Percentiles rank a stretch among this genome's conserved stretches.
Evolutionary conservation across 179 eudicot species (phyloP).

Genomic region (Silene vulgaris): DNA sequence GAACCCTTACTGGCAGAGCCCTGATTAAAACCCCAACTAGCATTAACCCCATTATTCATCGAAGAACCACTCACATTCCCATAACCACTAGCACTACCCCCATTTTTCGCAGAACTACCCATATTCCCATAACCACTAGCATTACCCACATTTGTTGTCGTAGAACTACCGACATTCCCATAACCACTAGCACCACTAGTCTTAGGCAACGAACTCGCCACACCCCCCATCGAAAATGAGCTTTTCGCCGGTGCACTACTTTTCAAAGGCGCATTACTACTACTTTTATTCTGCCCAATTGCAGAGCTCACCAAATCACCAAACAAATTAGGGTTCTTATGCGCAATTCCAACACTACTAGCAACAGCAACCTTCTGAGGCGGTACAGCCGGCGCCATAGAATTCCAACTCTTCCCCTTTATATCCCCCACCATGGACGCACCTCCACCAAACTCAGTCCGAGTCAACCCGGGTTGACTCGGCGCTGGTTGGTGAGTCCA

Average conservation of each 20-base stretch:
- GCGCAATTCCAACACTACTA: constrained; percentile 48
- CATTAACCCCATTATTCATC: constrained; percentile 20
- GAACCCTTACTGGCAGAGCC: constrained; percentile 28
- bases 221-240: constrained; percentile 53
- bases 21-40: constrained; percentile 26
- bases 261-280: constrained; percentile 63
- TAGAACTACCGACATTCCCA: constrained; percentile 15
- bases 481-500: constrained; percentile 86
- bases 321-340: constrained; percentile 76
- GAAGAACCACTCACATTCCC: constrained; percentile 13
- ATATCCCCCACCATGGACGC: constrained; percentile 89
- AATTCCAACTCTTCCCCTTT: constrained; percentile 68
- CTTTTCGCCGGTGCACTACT: constrained; percentile 37
- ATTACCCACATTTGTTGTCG: constrained; percentile 21
- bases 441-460: constrained; percentile 48
- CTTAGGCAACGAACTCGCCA: constrained; percentile 65
- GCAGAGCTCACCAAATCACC: constrained; percentile 73
- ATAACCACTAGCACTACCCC: constrained; percentile 12
- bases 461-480: constrained; percentile 29
- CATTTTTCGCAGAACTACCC: constrained; percentile 23
- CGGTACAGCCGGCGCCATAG: constrained; percentile 27
- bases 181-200: constrained; percentile 16
- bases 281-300: constrained; percentile 44
- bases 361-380: constrained; percentile 15
- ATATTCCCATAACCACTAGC: constrained; percentile 10